phyloP scores from a whole-genome alignment of 1,284 basidiomycete genomes.

The Marasmius fiardii region DNA sequence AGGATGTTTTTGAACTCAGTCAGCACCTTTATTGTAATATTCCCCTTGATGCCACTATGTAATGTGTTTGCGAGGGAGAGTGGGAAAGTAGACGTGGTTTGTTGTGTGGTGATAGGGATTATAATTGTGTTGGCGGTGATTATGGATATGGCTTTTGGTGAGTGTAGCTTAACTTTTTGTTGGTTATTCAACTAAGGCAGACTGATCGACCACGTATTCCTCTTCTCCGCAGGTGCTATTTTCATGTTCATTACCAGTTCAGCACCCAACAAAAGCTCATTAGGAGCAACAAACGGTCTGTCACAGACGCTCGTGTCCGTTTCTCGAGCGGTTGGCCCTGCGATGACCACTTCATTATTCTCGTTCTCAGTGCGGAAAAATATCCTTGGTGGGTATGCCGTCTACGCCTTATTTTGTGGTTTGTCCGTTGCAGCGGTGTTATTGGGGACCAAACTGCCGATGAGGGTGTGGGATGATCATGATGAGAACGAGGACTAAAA shows the following conservation, averaged over 20 bases:
- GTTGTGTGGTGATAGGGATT: constrained; percentile 32
- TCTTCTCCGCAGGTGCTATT: constrained; percentile 33
- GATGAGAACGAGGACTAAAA: no score
- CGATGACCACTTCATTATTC: constrained; percentile 42
- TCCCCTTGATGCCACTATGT: constrained; percentile 52
- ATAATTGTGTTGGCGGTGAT: constrained; percentile 30
- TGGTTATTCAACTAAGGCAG: no score
- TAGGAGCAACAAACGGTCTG: constrained; percentile 63
- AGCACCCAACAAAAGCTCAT: constrained; percentile 37
- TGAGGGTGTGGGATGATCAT: constrained; percentile 24
- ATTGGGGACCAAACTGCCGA: constrained; percentile 31
- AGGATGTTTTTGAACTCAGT: constrained; percentile 49
- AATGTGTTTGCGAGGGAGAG: constrained; percentile 33
- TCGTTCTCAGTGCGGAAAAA: constrained; percentile 43
- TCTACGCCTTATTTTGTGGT: constrained; percentile 34
- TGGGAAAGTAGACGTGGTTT: constrained; percentile 22
- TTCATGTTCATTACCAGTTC: constrained; percentile 49
- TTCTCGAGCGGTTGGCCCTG: constrained; percentile 52
- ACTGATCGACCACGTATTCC: no score
- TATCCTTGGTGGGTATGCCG: constrained; percentile 41
- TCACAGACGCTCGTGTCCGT: constrained; percentile 50
- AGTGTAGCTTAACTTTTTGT: no score
- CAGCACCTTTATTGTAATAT: constrained; percentile 43
- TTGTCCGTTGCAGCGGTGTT: constrained; percentile 27
- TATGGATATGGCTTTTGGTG: constrained; percentile 40